Evolutionary conservation across 257 asterid species (phyloP).

Genomic region (Verbascum thapsus): DNA sequence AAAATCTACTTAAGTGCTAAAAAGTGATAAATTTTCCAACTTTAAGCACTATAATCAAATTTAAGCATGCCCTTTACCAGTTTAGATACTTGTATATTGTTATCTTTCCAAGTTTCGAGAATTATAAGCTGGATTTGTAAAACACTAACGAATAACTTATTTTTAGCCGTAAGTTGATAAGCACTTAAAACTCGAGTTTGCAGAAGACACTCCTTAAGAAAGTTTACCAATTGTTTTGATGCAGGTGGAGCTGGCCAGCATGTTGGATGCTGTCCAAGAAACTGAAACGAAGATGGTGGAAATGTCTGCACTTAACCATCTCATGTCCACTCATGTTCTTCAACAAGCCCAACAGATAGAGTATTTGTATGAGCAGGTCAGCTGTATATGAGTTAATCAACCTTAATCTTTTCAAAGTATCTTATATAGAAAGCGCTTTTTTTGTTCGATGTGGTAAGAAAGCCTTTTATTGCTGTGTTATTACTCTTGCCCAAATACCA

Average conservation of each 20-base stretch:
- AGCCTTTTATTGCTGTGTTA: background rate
- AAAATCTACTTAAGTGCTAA: too few species aligned
- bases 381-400: conserved; percentile 24
- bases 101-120: too few species aligned
- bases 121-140: too few species aligned
- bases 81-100: too few species aligned
- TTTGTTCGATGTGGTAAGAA: background rate
- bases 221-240: background rate
- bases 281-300: conserved; percentile 95
- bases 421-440: background rate
- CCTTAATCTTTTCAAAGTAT: background rate
- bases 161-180: too few species aligned
- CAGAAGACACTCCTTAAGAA: too few species aligned
- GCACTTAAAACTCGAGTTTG: too few species aligned
- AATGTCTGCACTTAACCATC: conserved; percentile 92
- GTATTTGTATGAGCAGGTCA: conserved; percentile 76
- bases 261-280: conserved; percentile 84
- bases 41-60: too few species aligned
- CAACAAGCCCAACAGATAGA: conserved; percentile 96
- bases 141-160: too few species aligned
- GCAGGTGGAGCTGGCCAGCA: conserved; percentile 81
- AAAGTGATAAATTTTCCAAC: too few species aligned
- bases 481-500: background rate
- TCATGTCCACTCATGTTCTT: conserved; percentile 92
- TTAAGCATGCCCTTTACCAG: too few species aligned